Evolutionary conservation across 2,329 filamentous ascomycete species (phyloP), one percentile per base, ranked within the genome.

Genomic region (Aspergillus pseudoviridinutans): DNA sequence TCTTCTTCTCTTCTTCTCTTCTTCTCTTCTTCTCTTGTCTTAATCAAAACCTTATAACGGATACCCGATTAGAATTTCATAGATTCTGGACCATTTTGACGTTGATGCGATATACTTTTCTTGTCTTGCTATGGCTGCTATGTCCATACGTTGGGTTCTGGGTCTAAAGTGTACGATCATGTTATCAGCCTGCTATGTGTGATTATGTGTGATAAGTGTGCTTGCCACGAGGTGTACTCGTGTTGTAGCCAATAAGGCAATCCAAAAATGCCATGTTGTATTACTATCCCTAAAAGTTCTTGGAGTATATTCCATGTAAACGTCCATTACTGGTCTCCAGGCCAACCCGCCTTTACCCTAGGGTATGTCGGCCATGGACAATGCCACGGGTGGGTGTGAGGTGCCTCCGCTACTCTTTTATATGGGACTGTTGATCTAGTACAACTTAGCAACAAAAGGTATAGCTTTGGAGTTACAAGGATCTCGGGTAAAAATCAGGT

Each of bases 1-100:
- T n/a, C n/a, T 20, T 54, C 27, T 44, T 42, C 46, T 28, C 27
- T 47, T 51, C 27, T 56, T 57, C 41, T 41, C 53, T 14, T 47
- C 24, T 38, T 49, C 22, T 14, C 25, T 12, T 55, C 54, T 38
- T 32, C 25, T 50, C 47, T 53, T 57, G 25, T 41, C 8, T 61
- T 50, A 49, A 59, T 54, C 49, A 29, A 24, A 44, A 14, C 24
- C 8, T 56, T 24, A 35, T 49, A 50, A 50, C 27, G 24, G 50
- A 51, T 51, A 51, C 50, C 50, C 46, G 22, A 50, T 58, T 56
- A 51, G 50, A 56, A 56, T 28, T 53, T 54, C 24, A 49, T 55
- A 50, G 46, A 61, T 54, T 51, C 50, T 24, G 51, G 55, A 28
- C 41, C 42, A 54, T 59, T 46, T 38, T 38, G 32, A 38, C 32